These are phyloP conservation scores for Leishmania gerbilli DNA, from an alignment of 208 protist genomes.

Conservation along the genomic window DNA sequence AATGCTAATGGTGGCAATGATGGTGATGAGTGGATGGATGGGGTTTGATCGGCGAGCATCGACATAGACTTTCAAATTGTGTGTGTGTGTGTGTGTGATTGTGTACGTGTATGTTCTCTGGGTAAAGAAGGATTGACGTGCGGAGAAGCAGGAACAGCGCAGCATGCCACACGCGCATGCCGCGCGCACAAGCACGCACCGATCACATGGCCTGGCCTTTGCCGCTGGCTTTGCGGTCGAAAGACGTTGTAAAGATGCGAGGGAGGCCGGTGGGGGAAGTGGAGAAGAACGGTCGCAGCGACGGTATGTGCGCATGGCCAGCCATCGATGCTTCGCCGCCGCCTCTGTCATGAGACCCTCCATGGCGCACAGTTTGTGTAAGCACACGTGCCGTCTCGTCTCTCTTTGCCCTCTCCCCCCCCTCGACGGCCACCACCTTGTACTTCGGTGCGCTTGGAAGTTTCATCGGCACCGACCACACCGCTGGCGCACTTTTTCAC, in stretches of 20 bases:
- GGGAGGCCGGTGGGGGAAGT: neutral
- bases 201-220: neutral
- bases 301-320: neutral
- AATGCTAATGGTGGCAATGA: neutral
- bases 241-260: neutral
- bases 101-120: neutral
- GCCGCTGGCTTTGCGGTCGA: neutral
- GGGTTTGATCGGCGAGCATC: neutral
- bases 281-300: neutral
- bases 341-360: neutral
- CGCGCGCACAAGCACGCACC: neutral
- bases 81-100: neutral
- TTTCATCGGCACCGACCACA: neutral
- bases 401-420: neutral
- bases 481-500: neutral
- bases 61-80: neutral
- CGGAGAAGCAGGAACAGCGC: neutral
- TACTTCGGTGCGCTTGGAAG: neutral
- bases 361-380: neutral
- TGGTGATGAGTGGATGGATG: neutral
- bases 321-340: neutral
- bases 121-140: neutral
- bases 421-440: neutral
- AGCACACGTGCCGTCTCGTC: neutral
- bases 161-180: neutral